Percentiles rank a stretch among this genome's conserved stretches.
These are phyloP conservation scores for Saccharomycopsis guyanensis DNA, from an alignment of 805 yeast species.

Conservation along the genomic window DNA sequence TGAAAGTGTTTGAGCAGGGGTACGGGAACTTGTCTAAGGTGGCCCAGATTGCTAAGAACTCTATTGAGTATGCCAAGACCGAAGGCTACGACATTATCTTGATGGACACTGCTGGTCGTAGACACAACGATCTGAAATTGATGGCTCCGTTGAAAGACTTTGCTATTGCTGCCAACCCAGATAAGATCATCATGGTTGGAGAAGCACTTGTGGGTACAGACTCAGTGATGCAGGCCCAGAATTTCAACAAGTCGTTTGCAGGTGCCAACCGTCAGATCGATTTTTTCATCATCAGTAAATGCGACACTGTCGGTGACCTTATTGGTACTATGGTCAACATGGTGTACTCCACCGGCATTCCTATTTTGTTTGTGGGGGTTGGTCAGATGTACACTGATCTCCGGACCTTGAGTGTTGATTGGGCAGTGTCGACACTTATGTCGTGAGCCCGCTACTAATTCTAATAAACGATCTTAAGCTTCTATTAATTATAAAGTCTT, in stretches of 20 bases:
- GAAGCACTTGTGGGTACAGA: conserved; percentile 98
- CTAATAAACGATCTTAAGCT: not conserved
- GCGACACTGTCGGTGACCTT: conserved; percentile 96
- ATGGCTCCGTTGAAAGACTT: conserved; percentile 95
- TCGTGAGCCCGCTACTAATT: not conserved
- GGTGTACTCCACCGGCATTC: conserved; percentile 95
- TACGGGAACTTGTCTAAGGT: conserved; percentile 95
- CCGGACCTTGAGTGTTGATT: conserved; percentile 79
- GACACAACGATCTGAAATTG: conserved; percentile 87
- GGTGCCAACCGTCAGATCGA: conserved; percentile 77
- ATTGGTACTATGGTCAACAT: conserved; percentile 95
- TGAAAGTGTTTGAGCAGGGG: conserved; percentile 84
- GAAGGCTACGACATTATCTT: conserved; percentile 75
- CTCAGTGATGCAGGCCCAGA: conserved; percentile 89
- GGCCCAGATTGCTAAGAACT: conserved; percentile 86
- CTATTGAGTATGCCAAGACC: conserved; percentile 69
- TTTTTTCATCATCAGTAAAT: conserved; percentile 87
- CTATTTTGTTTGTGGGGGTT: conserved; percentile 90
- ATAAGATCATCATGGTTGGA: conserved; percentile 96
- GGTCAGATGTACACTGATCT: conserved; percentile 96
- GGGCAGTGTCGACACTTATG: conserved; percentile 86
- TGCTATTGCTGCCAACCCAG: conserved; percentile 93
- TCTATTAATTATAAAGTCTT: conserved; percentile 16
- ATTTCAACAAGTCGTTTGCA: conserved; percentile 79
- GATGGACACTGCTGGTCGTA: conserved; percentile 96